A percentile compares a stretch with the other conserved stretches of the same genome.
These are phyloP conservation scores for Cutaneotrichosporon sp. DNA, from an alignment of 1,284 basidiomycete species.

Conservation along the genomic window DNA sequence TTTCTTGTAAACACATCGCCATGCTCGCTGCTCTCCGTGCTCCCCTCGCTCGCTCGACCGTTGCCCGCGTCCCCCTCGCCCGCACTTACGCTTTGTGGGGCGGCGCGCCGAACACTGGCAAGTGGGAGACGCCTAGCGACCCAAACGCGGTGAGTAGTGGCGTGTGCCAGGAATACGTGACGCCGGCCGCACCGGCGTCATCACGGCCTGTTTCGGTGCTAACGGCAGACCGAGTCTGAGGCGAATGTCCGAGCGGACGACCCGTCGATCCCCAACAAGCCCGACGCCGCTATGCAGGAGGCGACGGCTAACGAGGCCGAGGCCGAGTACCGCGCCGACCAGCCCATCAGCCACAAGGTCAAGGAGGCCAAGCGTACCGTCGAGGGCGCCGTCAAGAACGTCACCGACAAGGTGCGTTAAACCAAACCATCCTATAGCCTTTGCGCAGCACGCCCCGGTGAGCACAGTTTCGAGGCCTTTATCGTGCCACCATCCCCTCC, in stretches of 20 bases:
- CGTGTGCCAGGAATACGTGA: no score
- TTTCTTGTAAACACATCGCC: no score
- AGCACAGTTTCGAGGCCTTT: no score
- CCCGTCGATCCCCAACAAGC: conserved; percentile 1
- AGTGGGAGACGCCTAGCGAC: conserved; percentile 1
- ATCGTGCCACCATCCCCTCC: no score
- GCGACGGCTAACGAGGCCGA: conserved; percentile 8
- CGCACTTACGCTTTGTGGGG: neutral
- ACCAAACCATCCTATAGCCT: no score
- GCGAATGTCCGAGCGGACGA: conserved; percentile 11
- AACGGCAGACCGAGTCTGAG: conserved; percentile 15
- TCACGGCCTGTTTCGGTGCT: no score
- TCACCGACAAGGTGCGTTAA: neutral
- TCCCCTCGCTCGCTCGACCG: neutral
- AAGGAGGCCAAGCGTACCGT: neutral
- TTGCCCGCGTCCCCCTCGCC: neutral
- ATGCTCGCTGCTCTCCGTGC: no score
- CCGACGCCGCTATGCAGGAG: neutral
- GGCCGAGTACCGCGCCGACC: conserved; percentile 1
- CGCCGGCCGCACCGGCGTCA: neutral
- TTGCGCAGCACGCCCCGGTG: no score
- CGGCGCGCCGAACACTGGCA: neutral
- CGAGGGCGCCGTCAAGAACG: neutral
- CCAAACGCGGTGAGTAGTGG: conserved; percentile 4
- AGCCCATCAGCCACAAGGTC: neutral